Evolutionary conservation across 257 asterid genomes (phyloP).

Genomic region (Verbena officinalis): DNA sequence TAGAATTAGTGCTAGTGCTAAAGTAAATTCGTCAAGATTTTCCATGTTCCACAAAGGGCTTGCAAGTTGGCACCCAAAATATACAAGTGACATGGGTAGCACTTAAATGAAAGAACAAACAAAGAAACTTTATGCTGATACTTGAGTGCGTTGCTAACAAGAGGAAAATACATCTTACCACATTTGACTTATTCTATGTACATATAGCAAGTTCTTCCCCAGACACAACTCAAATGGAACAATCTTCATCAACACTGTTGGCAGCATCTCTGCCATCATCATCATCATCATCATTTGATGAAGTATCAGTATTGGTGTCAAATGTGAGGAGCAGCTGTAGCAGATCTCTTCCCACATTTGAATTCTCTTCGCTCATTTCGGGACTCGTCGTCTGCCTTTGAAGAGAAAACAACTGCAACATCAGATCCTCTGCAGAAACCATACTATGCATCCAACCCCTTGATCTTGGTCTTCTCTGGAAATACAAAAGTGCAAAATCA

Average conservation of each 20-base stretch:
- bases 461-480: constrained; percentile 55
- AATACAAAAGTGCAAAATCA: constrained; percentile 49
- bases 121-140: too few species aligned
- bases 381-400: constrained; percentile 45
- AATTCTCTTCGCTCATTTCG: constrained; percentile 34
- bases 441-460: constrained; percentile 49
- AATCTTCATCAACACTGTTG: constrained; percentile 40
- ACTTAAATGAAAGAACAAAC: too few species aligned
- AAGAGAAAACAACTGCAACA: constrained; percentile 56
- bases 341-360: constrained; percentile 45
- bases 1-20: too few species aligned
- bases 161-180: constrained; percentile 5
- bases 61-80: too few species aligned
- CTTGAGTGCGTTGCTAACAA: background rate
- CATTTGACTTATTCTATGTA: constrained; percentile 8
- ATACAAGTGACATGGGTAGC: too few species aligned
- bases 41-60: too few species aligned
- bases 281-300: constrained; percentile 39
- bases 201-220: constrained; percentile 15
- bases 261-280: constrained; percentile 29
- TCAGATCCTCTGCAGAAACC: constrained; percentile 56
- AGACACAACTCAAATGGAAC: constrained; percentile 28
- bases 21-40: too few species aligned
- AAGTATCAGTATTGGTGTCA: constrained; percentile 45
- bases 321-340: constrained; percentile 51